Base-by-base conservation (phyloP, 1,139 yeast genomes). In the Pichia sp. region DNA sequence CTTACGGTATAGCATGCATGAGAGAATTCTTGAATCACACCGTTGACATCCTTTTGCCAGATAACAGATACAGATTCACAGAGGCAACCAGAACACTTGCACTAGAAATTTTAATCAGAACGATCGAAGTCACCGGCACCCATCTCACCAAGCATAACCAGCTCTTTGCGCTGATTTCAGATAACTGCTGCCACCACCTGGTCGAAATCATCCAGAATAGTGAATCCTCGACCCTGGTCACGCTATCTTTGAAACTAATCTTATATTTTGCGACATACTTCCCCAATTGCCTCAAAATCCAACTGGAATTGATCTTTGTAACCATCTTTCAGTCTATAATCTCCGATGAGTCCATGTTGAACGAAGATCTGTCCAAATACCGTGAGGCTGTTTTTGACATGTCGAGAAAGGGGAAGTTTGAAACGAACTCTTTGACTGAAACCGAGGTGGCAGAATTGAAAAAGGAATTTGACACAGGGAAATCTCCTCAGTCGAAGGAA, bases 21-120 rank as follows among this genome's bases (percentile, higher is more conserved):
- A 78, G 82, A 61, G 92, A 86, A 61, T 81, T 82, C 61, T 70
- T 93, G 61, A 84, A 85, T 10, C 86, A 89, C 47, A 75, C 93
- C 49, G 81, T 90, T n/a, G 87, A 95, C 3, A 83, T 92, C 70
- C 78, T 92, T 44, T 84, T 95, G 10, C 95, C 97, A 0, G 82
- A 85, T 16, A 87, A 89, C 62, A 89, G 86, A 65, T 82, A 82
- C 63, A 93, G 87, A 65, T 95, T 90, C 64, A 88, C 95, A 62
- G 97, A 92, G 67, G 79, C 90, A 40, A 86, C 97, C 0, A 79
- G 96, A 54, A 85, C 88, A 13, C 84, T 93, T 73, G 95, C 97
- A 0, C 73, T 95, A 40, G 79, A 84, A 47, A 77, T 93, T 48
- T 76, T 95, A 44, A 85, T 84, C 53, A 84, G 86, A 0, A 89